Conservation (phyloP, 208 protist species). For the Jaenimonas drosophilae region DNA sequence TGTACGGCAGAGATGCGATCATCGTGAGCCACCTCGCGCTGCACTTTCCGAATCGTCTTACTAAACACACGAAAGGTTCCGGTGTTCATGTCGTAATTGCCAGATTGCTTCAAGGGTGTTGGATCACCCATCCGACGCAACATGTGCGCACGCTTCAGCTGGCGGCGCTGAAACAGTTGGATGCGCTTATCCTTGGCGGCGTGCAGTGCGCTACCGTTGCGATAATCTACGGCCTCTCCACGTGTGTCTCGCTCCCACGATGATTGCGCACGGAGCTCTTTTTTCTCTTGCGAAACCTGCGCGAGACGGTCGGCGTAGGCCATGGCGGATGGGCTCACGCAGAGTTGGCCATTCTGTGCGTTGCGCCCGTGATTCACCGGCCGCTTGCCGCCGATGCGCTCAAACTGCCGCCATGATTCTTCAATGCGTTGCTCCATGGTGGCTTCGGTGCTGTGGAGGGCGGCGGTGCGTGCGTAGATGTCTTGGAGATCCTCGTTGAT, state of each 20-base stretch:
- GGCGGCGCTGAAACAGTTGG: constrained; percentile 46
- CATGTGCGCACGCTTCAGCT: constrained; percentile 64
- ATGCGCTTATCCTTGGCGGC: constrained; percentile 68
- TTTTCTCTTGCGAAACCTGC: constrained; percentile 47
- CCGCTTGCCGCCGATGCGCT: constrained; percentile 67
- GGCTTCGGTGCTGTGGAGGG: constrained; percentile 48
- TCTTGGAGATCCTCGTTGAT: constrained; percentile 76
- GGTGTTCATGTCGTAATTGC: constrained; percentile 49
- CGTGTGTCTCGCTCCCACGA: constrained; percentile 61
- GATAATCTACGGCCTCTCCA: constrained; percentile 72
- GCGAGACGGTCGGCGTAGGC: constrained; percentile 57
- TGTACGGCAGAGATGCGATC: constrained; percentile 40
- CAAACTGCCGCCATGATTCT: constrained; percentile 70
- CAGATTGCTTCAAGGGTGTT: constrained; percentile 75
- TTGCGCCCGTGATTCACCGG: constrained; percentile 23
- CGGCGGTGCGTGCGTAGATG: constrained; percentile 66
- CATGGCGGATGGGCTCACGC: constrained; percentile 32
- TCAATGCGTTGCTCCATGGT: constrained; percentile 88
- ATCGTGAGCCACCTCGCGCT: constrained; percentile 63
- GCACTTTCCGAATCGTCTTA: constrained; percentile 75
- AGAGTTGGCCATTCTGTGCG: constrained; percentile 15
- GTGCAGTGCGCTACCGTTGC: constrained; percentile 56
- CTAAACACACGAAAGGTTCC: constrained; percentile 71
- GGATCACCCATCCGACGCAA: constrained; percentile 73
- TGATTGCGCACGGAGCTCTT: constrained; percentile 32